These are phyloP conservation scores for Adansonia grandidieri DNA, from an alignment of 441 rosid genomes.

Conservation along the genomic window DNA sequence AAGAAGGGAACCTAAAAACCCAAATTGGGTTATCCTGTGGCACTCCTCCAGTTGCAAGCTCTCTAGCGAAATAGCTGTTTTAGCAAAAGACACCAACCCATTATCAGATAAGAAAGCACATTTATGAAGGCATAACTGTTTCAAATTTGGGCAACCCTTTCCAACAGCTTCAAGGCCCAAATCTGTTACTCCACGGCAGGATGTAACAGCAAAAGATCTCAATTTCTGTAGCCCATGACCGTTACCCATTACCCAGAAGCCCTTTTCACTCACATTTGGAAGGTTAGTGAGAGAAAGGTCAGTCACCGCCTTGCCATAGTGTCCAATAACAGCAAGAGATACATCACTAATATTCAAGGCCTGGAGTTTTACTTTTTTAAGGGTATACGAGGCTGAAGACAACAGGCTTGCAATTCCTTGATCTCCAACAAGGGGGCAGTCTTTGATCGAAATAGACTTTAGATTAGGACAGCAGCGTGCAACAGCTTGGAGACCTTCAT, in stretches of 20 bases:
- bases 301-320: slow-evolving; percentile 69
- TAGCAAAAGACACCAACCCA: slow-evolving; percentile 71
- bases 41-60: slow-evolving; percentile 80
- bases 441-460: slow-evolving; percentile 67
- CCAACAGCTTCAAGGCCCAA: slow-evolving; percentile 75
- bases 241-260: slow-evolving; percentile 97
- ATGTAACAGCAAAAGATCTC: slow-evolving; percentile 52
- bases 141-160: slow-evolving; percentile 74
- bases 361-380: slow-evolving; percentile 76
- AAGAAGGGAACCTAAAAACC: slow-evolving; percentile 70
- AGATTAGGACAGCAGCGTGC: slow-evolving; percentile 62
- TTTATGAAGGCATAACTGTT: slow-evolving; percentile 58
- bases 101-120: slow-evolving; percentile 68
- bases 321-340: slow-evolving; percentile 90
- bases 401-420: slow-evolving; percentile 71
- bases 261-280: slow-evolving; percentile 69
- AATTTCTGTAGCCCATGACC: slow-evolving; percentile 73
- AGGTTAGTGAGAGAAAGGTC: slow-evolving; percentile 67
- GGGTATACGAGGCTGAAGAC: slow-evolving; percentile 54
- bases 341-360: slow-evolving; percentile 74
- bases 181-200: slow-evolving; percentile 79
- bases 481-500: slow-evolving; percentile 72
- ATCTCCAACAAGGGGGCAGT: slow-evolving; percentile 82
- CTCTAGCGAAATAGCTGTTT: slow-evolving; percentile 65
- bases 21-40: slow-evolving; percentile 81